These are phyloP conservation scores for Irpex sp. DNA, from an alignment of 1,284 basidiomycete genomes.

Conservation along the genomic window DNA sequence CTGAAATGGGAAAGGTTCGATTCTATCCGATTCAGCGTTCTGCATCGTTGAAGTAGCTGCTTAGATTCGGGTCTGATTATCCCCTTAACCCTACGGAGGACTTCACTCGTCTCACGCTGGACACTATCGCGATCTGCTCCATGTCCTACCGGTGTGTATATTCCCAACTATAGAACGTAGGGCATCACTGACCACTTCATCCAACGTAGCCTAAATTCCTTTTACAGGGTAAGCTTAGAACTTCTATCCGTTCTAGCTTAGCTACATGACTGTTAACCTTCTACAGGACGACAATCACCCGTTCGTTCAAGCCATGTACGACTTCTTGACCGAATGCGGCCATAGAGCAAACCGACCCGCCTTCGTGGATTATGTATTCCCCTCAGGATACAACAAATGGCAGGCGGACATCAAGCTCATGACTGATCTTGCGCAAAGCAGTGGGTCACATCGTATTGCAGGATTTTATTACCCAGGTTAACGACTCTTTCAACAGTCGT, in stretches of 20 bases:
- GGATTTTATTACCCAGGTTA: slow-evolving; percentile 24
- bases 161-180: not conserved
- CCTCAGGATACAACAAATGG: slow-evolving; percentile 22
- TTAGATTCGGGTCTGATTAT: slow-evolving; percentile 38
- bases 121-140: slow-evolving; percentile 40
- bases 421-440: not conserved
- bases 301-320: slow-evolving; percentile 41
- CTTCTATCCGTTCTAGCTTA: not conserved
- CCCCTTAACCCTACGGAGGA: slow-evolving; percentile 41
- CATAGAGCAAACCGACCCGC: slow-evolving; percentile 31
- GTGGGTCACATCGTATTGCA: slow-evolving; percentile 32
- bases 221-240: slow-evolving; percentile 28
- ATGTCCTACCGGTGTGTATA: slow-evolving; percentile 38
- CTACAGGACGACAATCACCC: slow-evolving; percentile 31
- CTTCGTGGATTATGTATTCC: slow-evolving; percentile 32
- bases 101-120: slow-evolving; percentile 45
- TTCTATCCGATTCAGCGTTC: too few relatives aligned
- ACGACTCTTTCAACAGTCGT: slow-evolving; percentile 30
- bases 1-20: slow-evolving; percentile 41
- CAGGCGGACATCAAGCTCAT: not conserved
- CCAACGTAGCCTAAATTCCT: slow-evolving; percentile 33
- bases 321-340: slow-evolving; percentile 33
- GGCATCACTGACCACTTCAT: not conserved
- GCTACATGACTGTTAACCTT: not conserved
- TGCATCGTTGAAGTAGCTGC: not conserved